Evolutionary conservation across 257 asterid species (phyloP), one percentile per base, ranked within the genome.

Genomic region (Solanum lignicaule): DNA sequence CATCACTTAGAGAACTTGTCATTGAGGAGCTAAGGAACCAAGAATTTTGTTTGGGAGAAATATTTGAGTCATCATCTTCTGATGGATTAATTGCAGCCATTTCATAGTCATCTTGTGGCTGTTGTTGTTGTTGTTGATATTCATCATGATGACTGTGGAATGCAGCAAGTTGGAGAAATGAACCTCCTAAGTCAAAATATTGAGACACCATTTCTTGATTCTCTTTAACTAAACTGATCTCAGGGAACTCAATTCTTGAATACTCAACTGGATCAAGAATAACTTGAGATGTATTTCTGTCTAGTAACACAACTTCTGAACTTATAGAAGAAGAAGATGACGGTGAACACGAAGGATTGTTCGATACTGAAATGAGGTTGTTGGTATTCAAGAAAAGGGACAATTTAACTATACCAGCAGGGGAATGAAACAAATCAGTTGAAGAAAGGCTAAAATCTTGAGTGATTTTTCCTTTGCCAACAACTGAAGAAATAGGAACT

Each of bases 141-240:
- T 39, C 4, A 76, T 36, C 6, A 5, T 75, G 33, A 38, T 39
- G 85, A 79, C 66, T 79, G 27, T 79, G 86, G n/a, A 82, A 82
- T 20, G 92, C 93, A 23, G 93, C 92, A 21, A 94, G 96, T 65
- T 90, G 93, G 90, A 94, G 94, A 88, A 94, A 94, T n/a, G 95
- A 93, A 52, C 92, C 95, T n/a, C 92, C 94, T 58, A 89, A 86
- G 72, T 23, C 84, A 23, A 93, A 91, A 86, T 91, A 95, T 60
- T 93, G 95, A 2, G 95, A 90, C 66, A 94, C 96, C 98, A 95
- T 95, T 90, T 78, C 87, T 85, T 91, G 94, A 83, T 94, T 93
- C 82, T 94, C 93, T 11, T 84, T 71, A 15, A 75, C 93, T 15
- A 90, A 84, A 48, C 88, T 91, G 7, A 92, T 87, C 76, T 95